Percentiles rank a stretch among this genome's conserved stretches.
phyloP scores from a whole-genome alignment of 768 basidiomycete species.

The Tulasnella sp. region DNA sequence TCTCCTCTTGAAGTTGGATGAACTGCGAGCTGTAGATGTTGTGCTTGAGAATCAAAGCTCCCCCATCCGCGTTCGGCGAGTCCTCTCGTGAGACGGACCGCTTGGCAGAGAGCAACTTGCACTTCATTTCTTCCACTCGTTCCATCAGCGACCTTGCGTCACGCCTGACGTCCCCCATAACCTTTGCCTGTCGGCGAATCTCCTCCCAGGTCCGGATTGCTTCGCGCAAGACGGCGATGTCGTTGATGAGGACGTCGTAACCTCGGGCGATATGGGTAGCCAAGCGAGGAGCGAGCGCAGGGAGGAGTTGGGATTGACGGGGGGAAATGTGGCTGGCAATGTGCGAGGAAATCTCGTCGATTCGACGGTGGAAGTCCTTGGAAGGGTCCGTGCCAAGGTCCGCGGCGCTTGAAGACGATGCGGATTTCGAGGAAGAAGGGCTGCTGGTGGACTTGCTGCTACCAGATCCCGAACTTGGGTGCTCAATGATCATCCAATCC shows the following conservation, averaged over 20 bases:
- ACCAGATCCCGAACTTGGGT: conserved; percentile 39
- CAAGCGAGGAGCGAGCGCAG: conserved; percentile 46
- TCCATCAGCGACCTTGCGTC: conserved; percentile 57
- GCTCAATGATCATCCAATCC: conserved; percentile 1
- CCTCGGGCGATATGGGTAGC: conserved; percentile 48
- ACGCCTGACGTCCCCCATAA: conserved; percentile 57
- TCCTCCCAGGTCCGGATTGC: conserved; percentile 45
- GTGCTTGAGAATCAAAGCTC: conserved; percentile 9
- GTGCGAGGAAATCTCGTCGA: conserved; percentile 46
- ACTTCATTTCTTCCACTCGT: conserved; percentile 57
- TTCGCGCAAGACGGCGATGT: conserved; percentile 19
- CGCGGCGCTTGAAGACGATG: conserved; percentile 27
- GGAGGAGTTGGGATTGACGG: conserved; percentile 42
- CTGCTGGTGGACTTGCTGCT: conserved; percentile 65
- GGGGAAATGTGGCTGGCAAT: conserved; percentile 48
- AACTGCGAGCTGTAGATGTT: not conserved
- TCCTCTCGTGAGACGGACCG: conserved; percentile 20
- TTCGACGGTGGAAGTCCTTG: conserved; percentile 33
- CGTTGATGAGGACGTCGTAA: conserved; percentile 37
- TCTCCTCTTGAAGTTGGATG: conserved; percentile 43
- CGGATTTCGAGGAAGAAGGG: conserved; percentile 42
- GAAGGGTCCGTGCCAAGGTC: conserved; percentile 42
- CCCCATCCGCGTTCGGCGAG: not conserved
- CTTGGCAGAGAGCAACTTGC: conserved; percentile 45
- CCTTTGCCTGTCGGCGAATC: conserved; percentile 53